Conservation (phyloP, 306 rosid species). For the Acacia acuminata region DNA sequence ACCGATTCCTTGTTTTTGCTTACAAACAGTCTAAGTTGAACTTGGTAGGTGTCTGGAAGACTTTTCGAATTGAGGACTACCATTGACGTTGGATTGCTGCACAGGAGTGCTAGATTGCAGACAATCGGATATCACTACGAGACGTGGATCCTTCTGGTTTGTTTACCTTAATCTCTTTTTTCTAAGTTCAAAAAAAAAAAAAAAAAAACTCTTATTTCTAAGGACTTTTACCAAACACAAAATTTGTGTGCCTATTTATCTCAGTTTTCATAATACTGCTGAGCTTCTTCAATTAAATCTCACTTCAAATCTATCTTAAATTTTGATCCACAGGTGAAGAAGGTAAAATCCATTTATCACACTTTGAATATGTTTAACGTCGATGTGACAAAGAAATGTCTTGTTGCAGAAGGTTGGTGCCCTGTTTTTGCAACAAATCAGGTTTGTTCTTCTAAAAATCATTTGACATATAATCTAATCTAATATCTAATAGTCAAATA, state of each 20-base stretch:
- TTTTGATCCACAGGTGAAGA: conserved; percentile 60
- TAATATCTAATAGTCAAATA: too few species aligned
- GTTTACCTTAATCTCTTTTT: conserved; percentile 33
- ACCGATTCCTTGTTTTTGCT: conserved; percentile 13
- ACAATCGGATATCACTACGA: conserved; percentile 71
- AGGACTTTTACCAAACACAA: conserved; percentile 20
- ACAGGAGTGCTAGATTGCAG: conserved; percentile 59
- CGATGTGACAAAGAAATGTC: conserved; percentile 84
- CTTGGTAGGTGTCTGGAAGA: conserved; percentile 66
- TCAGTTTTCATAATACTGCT: conserved; percentile 20
- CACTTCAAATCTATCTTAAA: conserved; percentile 14
- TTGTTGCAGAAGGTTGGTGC: conserved; percentile 94
- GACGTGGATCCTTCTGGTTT: conserved; percentile 78
- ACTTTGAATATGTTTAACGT: conserved; percentile 84
- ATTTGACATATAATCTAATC: conserved; percentile 10
- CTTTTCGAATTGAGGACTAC: conserved; percentile 79
- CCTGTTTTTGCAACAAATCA: conserved; percentile 77
- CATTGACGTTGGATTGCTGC: conserved; percentile 69
- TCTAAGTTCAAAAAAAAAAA: not conserved
- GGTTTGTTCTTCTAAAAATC: conserved; percentile 47
- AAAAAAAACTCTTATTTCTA: conserved; percentile 5
- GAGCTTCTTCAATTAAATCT: conserved; percentile 33
- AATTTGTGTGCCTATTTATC: not conserved
- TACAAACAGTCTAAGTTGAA: conserved; percentile 9
- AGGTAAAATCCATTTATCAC: conserved; percentile 73